phyloP scores from a whole-genome alignment of 2,329 filamentous ascomycete genomes.

The Lecanoromycetidae sp. region DNA sequence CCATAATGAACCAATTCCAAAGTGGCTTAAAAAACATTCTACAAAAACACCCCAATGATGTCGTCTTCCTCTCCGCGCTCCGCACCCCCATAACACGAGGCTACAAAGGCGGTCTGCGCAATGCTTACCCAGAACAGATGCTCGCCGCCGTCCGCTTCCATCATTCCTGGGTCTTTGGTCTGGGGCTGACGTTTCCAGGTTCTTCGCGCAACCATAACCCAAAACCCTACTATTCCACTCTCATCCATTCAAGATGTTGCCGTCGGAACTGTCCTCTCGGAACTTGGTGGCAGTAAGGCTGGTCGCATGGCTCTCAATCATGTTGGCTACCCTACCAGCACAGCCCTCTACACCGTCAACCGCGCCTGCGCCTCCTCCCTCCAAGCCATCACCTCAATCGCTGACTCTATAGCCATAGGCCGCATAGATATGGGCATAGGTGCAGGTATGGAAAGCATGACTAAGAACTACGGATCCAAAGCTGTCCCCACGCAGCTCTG shows the following conservation, averaged over 20 bases:
- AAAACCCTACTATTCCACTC: conserved; percentile 60
- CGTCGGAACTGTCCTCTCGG: conserved; percentile 79
- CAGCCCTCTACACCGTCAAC: conserved; percentile 76
- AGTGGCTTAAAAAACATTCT: conserved; percentile 66
- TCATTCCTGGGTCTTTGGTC: conserved; percentile 3
- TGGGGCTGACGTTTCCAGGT: conserved; percentile 28
- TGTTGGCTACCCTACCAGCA: conserved; percentile 60
- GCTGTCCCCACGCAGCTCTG: conserved; percentile 79
- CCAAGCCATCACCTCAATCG: conserved; percentile 62
- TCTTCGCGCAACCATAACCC: conserved; percentile 55
- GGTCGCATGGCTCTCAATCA: conserved; percentile 85
- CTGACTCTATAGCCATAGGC: conserved; percentile 62
- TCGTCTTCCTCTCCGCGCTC: conserved; percentile 80
- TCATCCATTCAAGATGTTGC: conserved; percentile 64
- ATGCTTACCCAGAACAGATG: conserved; percentile 83
- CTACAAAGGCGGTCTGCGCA: conserved; percentile 71
- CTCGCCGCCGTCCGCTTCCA: conserved; percentile 44
- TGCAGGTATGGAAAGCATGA: conserved; percentile 95
- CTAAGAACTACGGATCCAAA: conserved; percentile 68
- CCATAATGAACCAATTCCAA: conserved; percentile 30
- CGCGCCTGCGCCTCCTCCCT: conserved; percentile 72
- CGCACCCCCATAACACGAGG: conserved; percentile 77
- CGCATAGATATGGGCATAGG: conserved; percentile 64
- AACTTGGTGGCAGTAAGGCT: conserved; percentile 81
- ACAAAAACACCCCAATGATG: conserved; percentile 64